Percentiles rank a stretch among this genome's conserved stretches.
Evolutionary conservation across 1,284 basidiomycete genomes (phyloP).

Genomic region (Kalmanozyma brasiliensis): DNA sequence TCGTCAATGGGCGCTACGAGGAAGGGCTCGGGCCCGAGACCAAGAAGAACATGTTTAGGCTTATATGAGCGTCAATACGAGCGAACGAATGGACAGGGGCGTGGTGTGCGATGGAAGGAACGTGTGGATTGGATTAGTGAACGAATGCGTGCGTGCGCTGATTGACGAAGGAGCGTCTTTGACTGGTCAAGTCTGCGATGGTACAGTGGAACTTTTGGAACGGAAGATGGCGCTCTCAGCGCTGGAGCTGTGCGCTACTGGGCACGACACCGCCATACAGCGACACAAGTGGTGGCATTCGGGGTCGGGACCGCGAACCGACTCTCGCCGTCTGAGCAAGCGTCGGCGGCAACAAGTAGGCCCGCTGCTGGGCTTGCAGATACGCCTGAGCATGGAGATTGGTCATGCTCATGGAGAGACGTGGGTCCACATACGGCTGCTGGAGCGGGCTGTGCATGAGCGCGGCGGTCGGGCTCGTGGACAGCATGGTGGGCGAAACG

Average conservation of each 20-base stretch:
- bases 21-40: slow-evolving; percentile 49
- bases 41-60: slow-evolving; percentile 56
- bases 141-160: too few species aligned
- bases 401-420: slow-evolving; percentile 42
- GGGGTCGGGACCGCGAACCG: slow-evolving; percentile 15
- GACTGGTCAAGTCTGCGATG: too few species aligned
- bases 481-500: slow-evolving; percentile 13
- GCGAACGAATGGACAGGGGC: too few species aligned
- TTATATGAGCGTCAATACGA: slow-evolving; percentile 39
- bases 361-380: slow-evolving; percentile 22
- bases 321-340: slow-evolving; percentile 23
- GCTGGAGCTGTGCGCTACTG: slow-evolving; percentile 21
- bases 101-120: too few species aligned
- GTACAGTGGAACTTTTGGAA: too few species aligned
- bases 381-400: slow-evolving; percentile 40
- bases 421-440: slow-evolving; percentile 5
- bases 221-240: not conserved
- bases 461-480: slow-evolving; percentile 3
- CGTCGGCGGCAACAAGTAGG: slow-evolving; percentile 1
- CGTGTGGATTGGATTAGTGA: too few species aligned
- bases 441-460: not conserved
- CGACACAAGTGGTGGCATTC: slow-evolving; percentile 21
- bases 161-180: too few species aligned
- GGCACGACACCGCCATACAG: slow-evolving; percentile 37
- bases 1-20: slow-evolving; percentile 50